Evolutionary conservation across 208 protist genomes (phyloP), one percentile per base, ranked within the genome.

Genomic region (Crithidia mellificae): DNA sequence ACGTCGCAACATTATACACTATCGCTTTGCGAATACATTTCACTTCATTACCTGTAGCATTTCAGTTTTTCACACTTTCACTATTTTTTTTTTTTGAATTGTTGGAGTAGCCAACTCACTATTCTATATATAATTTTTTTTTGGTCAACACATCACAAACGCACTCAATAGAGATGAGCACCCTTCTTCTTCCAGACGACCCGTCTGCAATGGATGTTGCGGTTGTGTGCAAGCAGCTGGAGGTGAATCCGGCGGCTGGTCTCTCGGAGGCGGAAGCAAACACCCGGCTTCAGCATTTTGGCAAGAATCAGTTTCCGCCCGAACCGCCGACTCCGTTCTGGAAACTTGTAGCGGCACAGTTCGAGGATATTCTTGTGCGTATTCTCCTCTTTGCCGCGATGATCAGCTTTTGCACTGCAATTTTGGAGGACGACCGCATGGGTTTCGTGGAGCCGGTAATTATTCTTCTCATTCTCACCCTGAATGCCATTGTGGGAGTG

Each of bases 401-500:
- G 43, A 78, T 93, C 4, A 96, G 89, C 55, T 97, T 97, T 74
- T 24, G 77, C 1, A 83, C 96, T 47, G 87, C 93, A 0, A 39
- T 94, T 15, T 20, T 94, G 22, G 92, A 97, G 61, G 71, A 81
- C 1, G 85, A 92, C 30, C 46, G 49, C 20, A 30, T 73, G 41
- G 87, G 87, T 32, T 96, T 98, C 64, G 89, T 98, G 4, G 96
- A 98, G 74, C 92, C 95, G 2, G 86, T 94, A 59, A 97, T 98
- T 46, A 98, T 98, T 79, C 71, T 98, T 11, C 68, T 97, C 19
- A 98, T 98, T 84, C 85, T 98, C 47, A 80, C 97, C 5, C 43
- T 96, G 24, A 98, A 98, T 58, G 94, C 97, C 3, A 72, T 87
- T 25, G 93, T 98, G 32, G 93, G 96, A 24, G 91, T 98, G 12